Conservation (phyloP, 495 filamentous ascomycete genomes). For the Mytilinidion resinicola region DNA sequence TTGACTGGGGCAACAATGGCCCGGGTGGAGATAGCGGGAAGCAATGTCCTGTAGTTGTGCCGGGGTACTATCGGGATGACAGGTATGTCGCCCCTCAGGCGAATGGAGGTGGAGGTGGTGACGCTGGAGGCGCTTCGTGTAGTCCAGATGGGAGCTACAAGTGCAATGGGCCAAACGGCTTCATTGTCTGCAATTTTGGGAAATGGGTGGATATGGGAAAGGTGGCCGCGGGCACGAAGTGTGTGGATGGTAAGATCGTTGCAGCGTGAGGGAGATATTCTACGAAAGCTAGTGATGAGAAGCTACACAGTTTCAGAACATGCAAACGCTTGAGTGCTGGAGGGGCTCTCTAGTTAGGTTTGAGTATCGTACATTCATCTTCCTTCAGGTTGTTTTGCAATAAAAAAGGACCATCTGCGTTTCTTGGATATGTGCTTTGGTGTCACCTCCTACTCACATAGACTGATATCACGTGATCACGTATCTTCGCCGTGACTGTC, state of each 20-base stretch:
- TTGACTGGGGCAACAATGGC: not conserved
- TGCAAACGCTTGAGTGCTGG: no score
- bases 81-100: not conserved
- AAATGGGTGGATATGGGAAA: not conserved
- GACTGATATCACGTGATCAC: no score
- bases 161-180: not conserved
- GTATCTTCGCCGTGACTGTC: no score
- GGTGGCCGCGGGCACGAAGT: not conserved
- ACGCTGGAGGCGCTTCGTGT: constrained; percentile 22
- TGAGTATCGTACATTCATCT: no score
- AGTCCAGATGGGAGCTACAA: constrained; percentile 6
- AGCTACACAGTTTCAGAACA: no score
- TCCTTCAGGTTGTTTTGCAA: no score
- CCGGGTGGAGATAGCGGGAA: not conserved
- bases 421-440: no score
- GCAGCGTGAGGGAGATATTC: not conserved
- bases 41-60: not conserved
- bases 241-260: constrained; percentile 1
- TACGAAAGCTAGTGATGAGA: not conserved
- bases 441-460: no score
- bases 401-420: no score
- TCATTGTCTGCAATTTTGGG: not conserved
- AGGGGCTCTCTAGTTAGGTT: no score
- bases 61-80: not conserved
- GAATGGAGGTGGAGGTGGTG: constrained; percentile 6